Evolutionary conservation across 1,284 basidiomycete species (phyloP).

Genomic region (Schizophyllum amplum): DNA sequence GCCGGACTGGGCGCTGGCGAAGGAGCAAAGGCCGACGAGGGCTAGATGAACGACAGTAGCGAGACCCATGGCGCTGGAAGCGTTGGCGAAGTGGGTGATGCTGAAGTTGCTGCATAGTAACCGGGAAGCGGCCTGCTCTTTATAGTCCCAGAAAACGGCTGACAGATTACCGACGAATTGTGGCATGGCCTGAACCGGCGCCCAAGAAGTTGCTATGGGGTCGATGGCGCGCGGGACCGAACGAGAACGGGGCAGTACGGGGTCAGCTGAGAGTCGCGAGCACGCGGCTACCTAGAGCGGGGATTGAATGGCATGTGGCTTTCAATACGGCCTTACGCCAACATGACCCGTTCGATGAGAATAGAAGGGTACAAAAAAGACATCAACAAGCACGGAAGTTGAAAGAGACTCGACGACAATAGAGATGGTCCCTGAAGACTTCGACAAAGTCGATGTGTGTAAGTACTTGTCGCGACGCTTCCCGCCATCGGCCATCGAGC

Average conservation of each 20-base stretch:
- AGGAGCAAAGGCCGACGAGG: not conserved
- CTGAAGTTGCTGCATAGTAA: not conserved
- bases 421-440: not conserved
- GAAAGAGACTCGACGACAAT: not conserved
- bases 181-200: not conserved
- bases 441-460: too few species aligned
- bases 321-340: too few species aligned
- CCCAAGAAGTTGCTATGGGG: not conserved
- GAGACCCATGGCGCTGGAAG: not conserved
- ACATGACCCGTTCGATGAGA: not conserved
- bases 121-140: not conserved
- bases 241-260: not conserved
- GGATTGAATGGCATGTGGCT: not conserved
- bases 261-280: not conserved
- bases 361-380: not conserved
- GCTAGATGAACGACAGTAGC: not conserved
- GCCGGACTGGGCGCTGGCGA: slow-evolving; percentile 17
- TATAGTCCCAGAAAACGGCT: not conserved
- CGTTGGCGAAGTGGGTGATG: not conserved
- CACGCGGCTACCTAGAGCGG: not conserved
- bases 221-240: not conserved
- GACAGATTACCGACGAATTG: not conserved
- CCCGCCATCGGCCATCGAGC: too few species aligned
- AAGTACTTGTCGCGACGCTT: too few species aligned
- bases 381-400: too few species aligned